A percentile compares a stretch with the other conserved stretches of the same genome.
Conservation (phyloP, 495 filamentous ascomycete genomes). For the Aspergillus biplanus region DNA sequence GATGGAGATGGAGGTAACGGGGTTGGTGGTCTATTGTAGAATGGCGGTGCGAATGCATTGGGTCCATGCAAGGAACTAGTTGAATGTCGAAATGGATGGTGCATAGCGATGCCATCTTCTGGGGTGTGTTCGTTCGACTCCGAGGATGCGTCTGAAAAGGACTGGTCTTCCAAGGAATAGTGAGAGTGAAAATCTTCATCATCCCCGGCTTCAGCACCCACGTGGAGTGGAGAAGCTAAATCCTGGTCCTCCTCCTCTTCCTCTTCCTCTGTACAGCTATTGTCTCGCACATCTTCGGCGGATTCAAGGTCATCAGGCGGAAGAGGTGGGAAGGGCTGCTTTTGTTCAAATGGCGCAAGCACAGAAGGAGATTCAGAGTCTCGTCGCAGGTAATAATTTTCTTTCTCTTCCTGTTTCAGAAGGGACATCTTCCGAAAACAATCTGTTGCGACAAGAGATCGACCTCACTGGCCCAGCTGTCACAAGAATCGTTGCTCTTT, state of each 20-base stretch:
- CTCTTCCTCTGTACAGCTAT: conserved; percentile 35
- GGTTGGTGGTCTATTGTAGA: conserved; percentile 85
- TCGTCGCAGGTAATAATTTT: conserved; percentile 9
- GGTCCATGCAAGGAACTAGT: conserved; percentile 47
- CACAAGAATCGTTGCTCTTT: not conserved
- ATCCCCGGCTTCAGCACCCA: conserved; percentile 41
- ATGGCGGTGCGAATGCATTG: conserved; percentile 78
- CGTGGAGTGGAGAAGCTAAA: conserved; percentile 34
- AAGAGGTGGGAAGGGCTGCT: conserved; percentile 47
- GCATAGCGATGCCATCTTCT: conserved; percentile 38
- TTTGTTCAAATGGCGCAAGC: conserved; percentile 32
- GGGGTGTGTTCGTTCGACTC: conserved; percentile 43
- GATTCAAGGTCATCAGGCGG: conserved; percentile 34
- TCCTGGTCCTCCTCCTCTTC: conserved; percentile 35
- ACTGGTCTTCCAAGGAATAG: conserved; percentile 46
- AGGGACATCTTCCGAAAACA: conserved; percentile 21
- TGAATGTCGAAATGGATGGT: conserved; percentile 48
- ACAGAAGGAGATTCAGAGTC: conserved; percentile 15
- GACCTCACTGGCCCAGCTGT: not conserved
- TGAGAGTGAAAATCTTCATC: conserved; percentile 54
- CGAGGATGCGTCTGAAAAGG: conserved; percentile 42
- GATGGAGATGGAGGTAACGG: conserved; percentile 93
- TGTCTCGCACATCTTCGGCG: conserved; percentile 30
- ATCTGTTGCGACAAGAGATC: not conserved
- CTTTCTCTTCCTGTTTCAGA: conserved; percentile 19